Evolutionary conservation across 208 protist species (phyloP), one percentile per base, ranked within the genome.

Genomic region (Trypanosoma platydactyli): DNA sequence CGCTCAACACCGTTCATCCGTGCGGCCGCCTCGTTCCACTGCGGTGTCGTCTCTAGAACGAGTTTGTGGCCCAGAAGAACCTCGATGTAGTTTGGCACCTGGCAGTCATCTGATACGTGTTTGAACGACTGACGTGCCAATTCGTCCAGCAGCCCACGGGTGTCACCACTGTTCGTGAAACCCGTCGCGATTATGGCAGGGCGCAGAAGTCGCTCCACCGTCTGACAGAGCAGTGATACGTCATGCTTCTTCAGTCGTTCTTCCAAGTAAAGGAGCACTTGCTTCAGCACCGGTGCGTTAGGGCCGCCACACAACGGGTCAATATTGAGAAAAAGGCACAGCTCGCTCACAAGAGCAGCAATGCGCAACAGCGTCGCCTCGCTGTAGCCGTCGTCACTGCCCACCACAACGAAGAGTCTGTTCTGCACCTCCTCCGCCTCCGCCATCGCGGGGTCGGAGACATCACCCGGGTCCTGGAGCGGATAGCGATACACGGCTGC

Each of bases 31-130:
- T 58, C 52, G 22, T 24, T 55, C 53, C 53, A 60, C 18, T 53
- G 55, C 38, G 64, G 30, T 4, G 64, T 61, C 9, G 64, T 69
- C 38, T 69, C 49, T 38, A 69, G 3, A 9, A 69, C 45, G 35
- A 52, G 38, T 41, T 69, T 69, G 48, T 69, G 53, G n/a, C 64
- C 64, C 29, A 69, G 56, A 27, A 69, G 64, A 13, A 69, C 50
- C 15, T 42, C 42, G 11, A 55, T 46, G 48, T 69, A 69, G 44
- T 54, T 62, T 29, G 64, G 64, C n/a, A 38, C 44, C 22, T 18
- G 33, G 24, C 27, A 44, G 18, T 15, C 33, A 46, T 24, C 22
- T 25, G 55, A 24, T 11, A 3, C n/a, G 11, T 56, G 45, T n/a
- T 38, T n/a, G 38, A 69, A 53, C 5, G 53, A 49, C 30, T 62